phyloP scores from a whole-genome alignment of 495 filamentous ascomycete genomes.

The Talaromyces liani region DNA sequence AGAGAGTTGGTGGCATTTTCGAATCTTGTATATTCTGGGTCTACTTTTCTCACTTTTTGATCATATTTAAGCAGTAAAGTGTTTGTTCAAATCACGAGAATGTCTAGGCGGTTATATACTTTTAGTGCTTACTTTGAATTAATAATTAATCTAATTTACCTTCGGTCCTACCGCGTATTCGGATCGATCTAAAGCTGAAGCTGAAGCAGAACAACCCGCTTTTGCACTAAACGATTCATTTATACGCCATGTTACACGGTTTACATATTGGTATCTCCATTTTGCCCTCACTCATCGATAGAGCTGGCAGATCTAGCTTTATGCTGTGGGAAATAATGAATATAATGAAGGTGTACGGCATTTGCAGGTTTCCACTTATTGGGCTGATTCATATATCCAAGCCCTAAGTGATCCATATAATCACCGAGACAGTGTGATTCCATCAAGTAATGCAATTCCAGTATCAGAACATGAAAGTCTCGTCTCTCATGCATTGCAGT shows the following conservation, averaged over 20 bases:
- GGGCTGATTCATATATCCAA: too few species aligned
- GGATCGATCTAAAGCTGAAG: not conserved
- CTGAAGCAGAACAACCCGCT: not conserved
- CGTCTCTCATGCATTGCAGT: too few species aligned
- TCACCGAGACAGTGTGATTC: too few species aligned
- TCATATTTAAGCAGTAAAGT: not conserved
- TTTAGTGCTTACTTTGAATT: not conserved
- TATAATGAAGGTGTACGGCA: too few species aligned
- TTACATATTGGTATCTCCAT: not conserved
- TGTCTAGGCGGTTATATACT: not conserved
- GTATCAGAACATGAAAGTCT: too few species aligned
- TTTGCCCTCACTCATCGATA: not conserved
- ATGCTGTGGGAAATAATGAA: not conserved
- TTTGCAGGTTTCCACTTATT: too few species aligned
- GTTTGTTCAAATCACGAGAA: not conserved
- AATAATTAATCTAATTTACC: not conserved
- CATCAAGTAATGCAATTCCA: too few species aligned
- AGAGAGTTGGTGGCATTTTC: slow-evolving; percentile 13
- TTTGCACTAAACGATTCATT: not conserved
- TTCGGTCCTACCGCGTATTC: too few species aligned
- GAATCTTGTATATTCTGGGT: not conserved
- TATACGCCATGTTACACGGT: not conserved
- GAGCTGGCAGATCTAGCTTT: not conserved
- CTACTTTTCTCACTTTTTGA: not conserved
- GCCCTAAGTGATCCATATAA: too few species aligned